Evolutionary conservation across 2,329 filamentous ascomycete genomes (phyloP), one percentile per base, ranked within the genome.

Genomic region (Fusarium sp.): DNA sequence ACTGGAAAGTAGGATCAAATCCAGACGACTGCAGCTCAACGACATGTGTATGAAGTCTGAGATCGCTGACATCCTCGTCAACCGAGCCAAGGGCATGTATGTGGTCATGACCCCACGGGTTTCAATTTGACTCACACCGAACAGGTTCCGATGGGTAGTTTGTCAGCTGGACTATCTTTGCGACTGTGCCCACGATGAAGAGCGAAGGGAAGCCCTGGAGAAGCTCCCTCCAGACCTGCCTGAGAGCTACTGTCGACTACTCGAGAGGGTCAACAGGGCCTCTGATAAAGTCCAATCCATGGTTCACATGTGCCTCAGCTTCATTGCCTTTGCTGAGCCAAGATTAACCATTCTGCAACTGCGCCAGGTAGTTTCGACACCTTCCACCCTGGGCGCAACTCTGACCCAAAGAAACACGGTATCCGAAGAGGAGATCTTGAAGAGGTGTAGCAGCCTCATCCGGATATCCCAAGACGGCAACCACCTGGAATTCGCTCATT

Each of bases 401-500:
- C 11, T 43, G 41, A 14, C 11, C 6, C 3, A 22, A n/a, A 43
- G 41, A 22, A 43, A 22, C 41, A 43, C 3, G n/a, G 41, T 43
- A 14, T 2, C 41, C 0, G 41, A 22, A n/a, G 41, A 14, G 11
- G 41, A 43, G 41, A 43, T 43, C 11, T 14, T 43, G 41, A 43
- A n/a, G n/a, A 43, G 41, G 14, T 43, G 41, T 6, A 43, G 41
- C 6, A 74, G 71, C 0, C 73, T 76, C 0, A 58, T 76, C 0
- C 52, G 68, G 4, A 73, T 57, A 22, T 65, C 65, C 1, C 14
- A 33, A 0, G 6, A 62, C 11, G 65, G 27, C 0, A 4, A 1
- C 0, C 14, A 18, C 22, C 59, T 76, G 6, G 75, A 75, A 5
- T 68, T 69, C 39, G 72, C 74, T 0, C 74, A 76, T 1, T 76